These are phyloP conservation scores for Cucurbita argyrosperma DNA, from an alignment of 306 rosid genomes.

Conservation along the genomic window DNA sequence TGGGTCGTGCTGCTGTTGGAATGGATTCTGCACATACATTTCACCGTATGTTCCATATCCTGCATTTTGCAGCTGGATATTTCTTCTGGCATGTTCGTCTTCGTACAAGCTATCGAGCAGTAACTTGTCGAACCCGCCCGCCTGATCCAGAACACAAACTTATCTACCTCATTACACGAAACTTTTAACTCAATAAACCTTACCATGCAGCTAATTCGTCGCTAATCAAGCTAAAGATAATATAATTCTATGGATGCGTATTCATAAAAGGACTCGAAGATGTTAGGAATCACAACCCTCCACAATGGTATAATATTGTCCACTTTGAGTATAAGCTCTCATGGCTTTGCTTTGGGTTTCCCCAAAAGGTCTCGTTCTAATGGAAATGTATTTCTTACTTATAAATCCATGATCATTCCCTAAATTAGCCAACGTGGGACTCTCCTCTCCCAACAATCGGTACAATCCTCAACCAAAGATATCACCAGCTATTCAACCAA, in stretches of 20 bases:
- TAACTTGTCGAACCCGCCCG: constrained; percentile 80
- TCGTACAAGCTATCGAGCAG: constrained; percentile 88
- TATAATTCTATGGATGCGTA: not conserved
- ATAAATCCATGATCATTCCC: too few relatives aligned
- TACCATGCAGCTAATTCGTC: not conserved
- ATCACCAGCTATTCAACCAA: not conserved
- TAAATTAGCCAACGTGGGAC: too few relatives aligned
- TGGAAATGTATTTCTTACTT: too few relatives aligned
- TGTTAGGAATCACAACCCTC: not conserved
- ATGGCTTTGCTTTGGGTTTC: too few relatives aligned
- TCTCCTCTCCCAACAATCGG: too few relatives aligned
- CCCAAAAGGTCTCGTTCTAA: too few relatives aligned
- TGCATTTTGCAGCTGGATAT: constrained; percentile 64
- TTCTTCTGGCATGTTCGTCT: constrained; percentile 69
- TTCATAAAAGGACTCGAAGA: not conserved
- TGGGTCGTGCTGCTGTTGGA: constrained; percentile 45
- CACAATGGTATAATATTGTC: too few relatives aligned
- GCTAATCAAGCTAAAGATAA: not conserved
- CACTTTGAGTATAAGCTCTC: too few relatives aligned
- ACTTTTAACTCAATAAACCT: not conserved
- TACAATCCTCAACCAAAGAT: too few relatives aligned
- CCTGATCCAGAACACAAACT: constrained; percentile 32
- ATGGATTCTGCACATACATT: constrained; percentile 29
- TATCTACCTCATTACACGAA: not conserved
- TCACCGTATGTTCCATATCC: constrained; percentile 45